Evolutionary conservation across 2,329 filamentous ascomycete species (phyloP).

Genomic region (Venturia oleaginea): DNA sequence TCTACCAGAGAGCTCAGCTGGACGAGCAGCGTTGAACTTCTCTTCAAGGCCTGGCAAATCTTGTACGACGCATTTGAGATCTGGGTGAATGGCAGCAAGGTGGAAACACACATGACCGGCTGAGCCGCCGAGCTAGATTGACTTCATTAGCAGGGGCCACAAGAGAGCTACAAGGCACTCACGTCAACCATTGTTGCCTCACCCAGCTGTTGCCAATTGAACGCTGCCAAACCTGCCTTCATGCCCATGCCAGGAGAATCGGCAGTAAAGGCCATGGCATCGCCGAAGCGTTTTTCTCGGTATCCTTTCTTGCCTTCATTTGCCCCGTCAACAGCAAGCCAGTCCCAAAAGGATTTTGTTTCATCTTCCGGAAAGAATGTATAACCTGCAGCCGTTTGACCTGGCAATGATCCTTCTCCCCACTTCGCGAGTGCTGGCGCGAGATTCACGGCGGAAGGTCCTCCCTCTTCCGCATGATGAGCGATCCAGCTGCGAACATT

Average conservation of each 20-base stretch:
- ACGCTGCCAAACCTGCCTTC: conserved; percentile 15
- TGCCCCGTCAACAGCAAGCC: conserved; percentile 26
- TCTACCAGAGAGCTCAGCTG: conserved; percentile 7
- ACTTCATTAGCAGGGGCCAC: not conserved
- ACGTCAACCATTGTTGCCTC: conserved; percentile 14
- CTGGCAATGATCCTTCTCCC: conserved; percentile 15
- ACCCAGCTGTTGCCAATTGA: conserved; percentile 10
- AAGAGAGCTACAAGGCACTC: not conserved
- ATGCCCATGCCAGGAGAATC: conserved; percentile 22
- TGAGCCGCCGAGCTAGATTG: conserved; percentile 18
- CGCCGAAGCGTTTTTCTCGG: conserved; percentile 24
- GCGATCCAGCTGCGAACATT: conserved; percentile 9
- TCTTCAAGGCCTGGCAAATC: conserved; percentile 8
- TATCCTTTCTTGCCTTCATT: conserved; percentile 24
- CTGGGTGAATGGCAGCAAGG: conserved; percentile 14
- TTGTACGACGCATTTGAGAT: conserved; percentile 16
- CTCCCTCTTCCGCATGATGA: conserved; percentile 13
- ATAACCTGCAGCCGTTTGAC: conserved; percentile 23
- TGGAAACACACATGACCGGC: conserved; percentile 15
- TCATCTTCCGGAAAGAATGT: conserved; percentile 21
- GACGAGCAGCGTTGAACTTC: not conserved
- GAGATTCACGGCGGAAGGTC: conserved; percentile 6
- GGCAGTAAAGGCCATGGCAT: conserved; percentile 27
- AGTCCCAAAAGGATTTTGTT: conserved; percentile 20
- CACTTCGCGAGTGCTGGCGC: not conserved